Evolutionary conservation across 139 green algal species (phyloP).

Genomic region (Coccomyxa sp.): DNA sequence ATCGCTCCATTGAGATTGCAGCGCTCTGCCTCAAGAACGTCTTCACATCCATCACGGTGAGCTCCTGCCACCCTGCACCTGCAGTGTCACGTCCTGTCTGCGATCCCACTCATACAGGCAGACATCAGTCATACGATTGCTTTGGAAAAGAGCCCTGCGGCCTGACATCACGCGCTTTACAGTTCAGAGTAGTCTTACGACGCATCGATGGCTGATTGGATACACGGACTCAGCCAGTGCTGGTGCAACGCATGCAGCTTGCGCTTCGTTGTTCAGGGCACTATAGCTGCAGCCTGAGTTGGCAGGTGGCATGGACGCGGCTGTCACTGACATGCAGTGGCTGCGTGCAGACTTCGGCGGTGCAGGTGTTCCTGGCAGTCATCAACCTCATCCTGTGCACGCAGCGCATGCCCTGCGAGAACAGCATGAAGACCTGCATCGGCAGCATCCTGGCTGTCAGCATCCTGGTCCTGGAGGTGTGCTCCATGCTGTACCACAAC

Average conservation of each 20-base stretch:
- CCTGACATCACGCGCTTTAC: not conserved
- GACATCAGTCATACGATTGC: not conserved
- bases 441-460: not conserved
- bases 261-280: no score
- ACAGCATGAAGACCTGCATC: not conserved
- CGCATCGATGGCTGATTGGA: not conserved
- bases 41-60: not conserved
- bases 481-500: no score
- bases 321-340: not conserved
- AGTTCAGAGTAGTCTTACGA: not conserved
- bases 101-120: not conserved
- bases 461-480: not conserved
- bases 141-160: not conserved
- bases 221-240: not conserved
- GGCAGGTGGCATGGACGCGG: not conserved
- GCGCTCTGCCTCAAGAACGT: not conserved
- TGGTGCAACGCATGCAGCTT: not conserved
- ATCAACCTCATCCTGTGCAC: not conserved
- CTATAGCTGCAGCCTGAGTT: no score
- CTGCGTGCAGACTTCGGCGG: not conserved
- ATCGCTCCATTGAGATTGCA: not conserved
- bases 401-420: not conserved
- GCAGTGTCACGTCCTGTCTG: not conserved
- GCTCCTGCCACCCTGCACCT: not conserved
- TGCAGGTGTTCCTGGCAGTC: constrained; percentile 1